Base-by-base conservation (phyloP, 768 basidiomycete species). In the Collybiopsis luxurians region DNA sequence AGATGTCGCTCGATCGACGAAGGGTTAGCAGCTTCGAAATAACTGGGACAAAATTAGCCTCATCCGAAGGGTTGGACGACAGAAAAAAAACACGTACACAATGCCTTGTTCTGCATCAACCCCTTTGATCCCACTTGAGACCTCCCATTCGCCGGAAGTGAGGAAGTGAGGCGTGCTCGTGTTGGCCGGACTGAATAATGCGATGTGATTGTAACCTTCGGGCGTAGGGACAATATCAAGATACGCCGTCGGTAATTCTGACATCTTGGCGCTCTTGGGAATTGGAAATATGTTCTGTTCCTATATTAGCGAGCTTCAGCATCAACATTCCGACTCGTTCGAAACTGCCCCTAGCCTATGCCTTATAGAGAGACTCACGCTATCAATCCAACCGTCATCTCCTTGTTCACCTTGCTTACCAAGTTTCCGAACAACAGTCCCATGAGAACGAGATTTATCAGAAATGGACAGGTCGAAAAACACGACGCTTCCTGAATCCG, bases 321-420 rank as follows among this genome's bases (percentile, higher is more conserved):
- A 64, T 38, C 3, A 31, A 17, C 23, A 10, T 28, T 46, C 30
- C 24, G 24, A 31, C 17, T 21, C 31, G 19, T 58, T 53, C 24
- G 44, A 10, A 34, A 53, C 30, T 24, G 39, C 11, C 39, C 9
- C 27, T 24, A 2, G 42, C 34, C 38, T 23, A 23, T 42, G 45
- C 30, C n/a, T 50, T 44, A 19, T 38, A 51, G 50, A 44, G 36
- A 56, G 12, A 76, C 87, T 59, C 60, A 92, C 94, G 59, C 83
- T 74, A 50, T 98, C 92, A 59, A 98, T 93, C 97, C 97, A 99
- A 1, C 97, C 97, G 36, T 85, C 84, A 65, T 97, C 96, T 0
- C 86, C 89, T 65, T 96, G 80, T 64, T 95, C 95, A 5, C 92
- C 96, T 34, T 86, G 67, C 66, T 83, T 81, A 3, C 95, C 96